These are phyloP conservation scores for Nakaseomyces nivariensis DNA, from an alignment of 1,139 yeast species.

Conservation along the genomic window DNA sequence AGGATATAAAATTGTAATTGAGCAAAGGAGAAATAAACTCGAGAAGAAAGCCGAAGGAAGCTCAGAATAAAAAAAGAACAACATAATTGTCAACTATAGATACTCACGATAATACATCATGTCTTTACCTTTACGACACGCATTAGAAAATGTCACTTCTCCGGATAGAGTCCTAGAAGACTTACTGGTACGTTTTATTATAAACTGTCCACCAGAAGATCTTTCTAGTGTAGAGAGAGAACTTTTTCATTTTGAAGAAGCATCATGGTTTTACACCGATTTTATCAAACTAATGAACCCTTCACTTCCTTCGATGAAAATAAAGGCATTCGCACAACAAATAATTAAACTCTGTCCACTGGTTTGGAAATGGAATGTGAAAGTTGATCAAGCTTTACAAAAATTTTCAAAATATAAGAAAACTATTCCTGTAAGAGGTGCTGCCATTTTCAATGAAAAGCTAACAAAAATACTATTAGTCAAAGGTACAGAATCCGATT, in stretches of 20 bases:
- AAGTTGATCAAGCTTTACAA: slow-evolving; percentile 59
- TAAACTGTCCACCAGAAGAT: slow-evolving; percentile 89
- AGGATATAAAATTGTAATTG: too few relatives aligned
- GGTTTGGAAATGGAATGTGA: slow-evolving; percentile 68
- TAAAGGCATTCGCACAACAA: slow-evolving; percentile 67
- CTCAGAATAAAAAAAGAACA: too few relatives aligned
- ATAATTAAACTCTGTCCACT: slow-evolving; percentile 73
- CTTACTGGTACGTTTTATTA: slow-evolving; percentile 75
- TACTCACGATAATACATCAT: slow-evolving; percentile 8
- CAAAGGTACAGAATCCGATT: slow-evolving; percentile 73
- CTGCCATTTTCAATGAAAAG: slow-evolving; percentile 69
- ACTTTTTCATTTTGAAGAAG: slow-evolving; percentile 93
- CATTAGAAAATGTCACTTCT: slow-evolving; percentile 32
- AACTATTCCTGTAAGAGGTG: slow-evolving; percentile 93
- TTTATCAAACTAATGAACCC: slow-evolving; percentile 70
- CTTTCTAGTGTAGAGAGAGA: slow-evolving; percentile 72
- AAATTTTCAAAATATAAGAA: slow-evolving; percentile 79
- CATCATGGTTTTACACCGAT: slow-evolving; percentile 96
- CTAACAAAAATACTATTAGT: slow-evolving; percentile 69
- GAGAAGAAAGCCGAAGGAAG: too few relatives aligned
- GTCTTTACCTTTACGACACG: slow-evolving; percentile 30
- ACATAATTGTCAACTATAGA: neutral
- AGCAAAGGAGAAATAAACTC: too few relatives aligned
- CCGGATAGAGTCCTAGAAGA: slow-evolving; percentile 79
- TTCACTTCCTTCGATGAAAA: slow-evolving; percentile 63